phyloP scores from a whole-genome alignment of 495 filamentous ascomycete species.

The Cladorrhinum samala region DNA sequence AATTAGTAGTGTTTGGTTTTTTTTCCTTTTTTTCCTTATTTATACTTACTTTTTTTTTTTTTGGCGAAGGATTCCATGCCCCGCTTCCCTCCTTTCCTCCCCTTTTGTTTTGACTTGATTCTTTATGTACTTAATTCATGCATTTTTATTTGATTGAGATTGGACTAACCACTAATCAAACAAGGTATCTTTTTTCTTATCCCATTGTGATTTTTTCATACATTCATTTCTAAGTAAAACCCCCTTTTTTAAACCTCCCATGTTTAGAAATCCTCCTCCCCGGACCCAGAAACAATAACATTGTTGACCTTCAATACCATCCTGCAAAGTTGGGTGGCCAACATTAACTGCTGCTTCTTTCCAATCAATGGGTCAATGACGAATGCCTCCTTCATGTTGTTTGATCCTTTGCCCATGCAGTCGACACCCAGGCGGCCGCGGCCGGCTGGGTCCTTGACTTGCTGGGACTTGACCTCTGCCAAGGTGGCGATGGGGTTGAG shows the following conservation, averaged over 20 bases:
- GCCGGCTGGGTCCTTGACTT: slow-evolving; percentile 76
- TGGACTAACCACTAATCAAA: background rate
- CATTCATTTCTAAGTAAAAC: slow-evolving; percentile 7
- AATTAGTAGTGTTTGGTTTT: background rate
- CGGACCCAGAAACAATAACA: slow-evolving; percentile 90
- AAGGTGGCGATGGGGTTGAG: slow-evolving; percentile 93
- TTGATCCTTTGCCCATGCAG: slow-evolving; percentile 92
- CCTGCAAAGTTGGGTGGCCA: slow-evolving; percentile 94
- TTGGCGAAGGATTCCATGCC: too few relatives aligned
- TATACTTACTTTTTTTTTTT: too few relatives aligned
- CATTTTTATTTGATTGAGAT: background rate
- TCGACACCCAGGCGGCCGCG: slow-evolving; percentile 77
- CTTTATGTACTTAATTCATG: background rate
- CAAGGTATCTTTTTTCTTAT: background rate
- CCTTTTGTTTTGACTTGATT: too few relatives aligned
- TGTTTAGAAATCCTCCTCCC: slow-evolving; percentile 81
- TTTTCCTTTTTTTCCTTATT: background rate
- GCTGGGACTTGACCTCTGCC: slow-evolving; percentile 88
- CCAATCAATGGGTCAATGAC: slow-evolving; percentile 97
- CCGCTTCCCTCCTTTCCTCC: too few relatives aligned
- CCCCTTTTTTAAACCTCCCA: slow-evolving; percentile 2
- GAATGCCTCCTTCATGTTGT: slow-evolving; percentile 95
- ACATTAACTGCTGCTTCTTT: slow-evolving; percentile 90
- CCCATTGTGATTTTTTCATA: slow-evolving; percentile 5
- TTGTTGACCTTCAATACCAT: slow-evolving; percentile 99